phyloP scores from a whole-genome alignment of 345 rosid species.

The Acer saccharum region DNA sequence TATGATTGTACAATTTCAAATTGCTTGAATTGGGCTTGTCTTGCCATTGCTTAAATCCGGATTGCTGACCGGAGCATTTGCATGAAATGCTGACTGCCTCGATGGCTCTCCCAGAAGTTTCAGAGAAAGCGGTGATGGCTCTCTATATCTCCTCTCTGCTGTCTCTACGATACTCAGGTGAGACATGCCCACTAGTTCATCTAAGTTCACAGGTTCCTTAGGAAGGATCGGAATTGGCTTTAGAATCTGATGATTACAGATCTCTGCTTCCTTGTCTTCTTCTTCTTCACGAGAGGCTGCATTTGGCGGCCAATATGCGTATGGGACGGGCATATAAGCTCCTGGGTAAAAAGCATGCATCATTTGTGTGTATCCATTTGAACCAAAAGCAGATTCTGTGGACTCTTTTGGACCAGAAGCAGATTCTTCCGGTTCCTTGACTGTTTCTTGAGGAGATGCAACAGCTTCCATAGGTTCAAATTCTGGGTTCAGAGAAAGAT shows the following conservation, averaged over 20 bases:
- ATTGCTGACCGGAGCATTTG: slow-evolving; percentile 54
- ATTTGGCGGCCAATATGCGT: slow-evolving; percentile 61
- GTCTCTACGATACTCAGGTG: slow-evolving; percentile 68
- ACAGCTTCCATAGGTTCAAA: slow-evolving; percentile 47
- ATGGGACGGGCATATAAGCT: slow-evolving; percentile 56
- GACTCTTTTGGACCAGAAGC: slow-evolving; percentile 24
- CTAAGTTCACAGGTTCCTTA: slow-evolving; percentile 74
- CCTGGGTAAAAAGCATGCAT: slow-evolving; percentile 49
- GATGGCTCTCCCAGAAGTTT: slow-evolving; percentile 70
- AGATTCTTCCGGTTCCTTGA: slow-evolving; percentile 41
- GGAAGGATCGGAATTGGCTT: slow-evolving; percentile 73
- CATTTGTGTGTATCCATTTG: slow-evolving; percentile 38
- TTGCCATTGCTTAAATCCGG: slow-evolving; percentile 59
- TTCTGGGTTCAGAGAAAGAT: slow-evolving; percentile 67
- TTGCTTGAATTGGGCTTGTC: slow-evolving; percentile 63
- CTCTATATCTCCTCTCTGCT: slow-evolving; percentile 36
- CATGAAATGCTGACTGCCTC: slow-evolving; percentile 82
- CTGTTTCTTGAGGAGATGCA: slow-evolving; percentile 38
- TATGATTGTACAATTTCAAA: slow-evolving; percentile 35
- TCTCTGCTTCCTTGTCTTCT: slow-evolving; percentile 30
- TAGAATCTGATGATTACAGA: slow-evolving; percentile 61
- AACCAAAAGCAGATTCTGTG: slow-evolving; percentile 29
- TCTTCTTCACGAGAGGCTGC: slow-evolving; percentile 30
- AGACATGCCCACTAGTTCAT: slow-evolving; percentile 77
- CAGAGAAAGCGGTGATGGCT: slow-evolving; percentile 61